These are phyloP conservation scores for Rubus parviflorus DNA, from an alignment of 306 rosid species.

Conservation along the genomic window DNA sequence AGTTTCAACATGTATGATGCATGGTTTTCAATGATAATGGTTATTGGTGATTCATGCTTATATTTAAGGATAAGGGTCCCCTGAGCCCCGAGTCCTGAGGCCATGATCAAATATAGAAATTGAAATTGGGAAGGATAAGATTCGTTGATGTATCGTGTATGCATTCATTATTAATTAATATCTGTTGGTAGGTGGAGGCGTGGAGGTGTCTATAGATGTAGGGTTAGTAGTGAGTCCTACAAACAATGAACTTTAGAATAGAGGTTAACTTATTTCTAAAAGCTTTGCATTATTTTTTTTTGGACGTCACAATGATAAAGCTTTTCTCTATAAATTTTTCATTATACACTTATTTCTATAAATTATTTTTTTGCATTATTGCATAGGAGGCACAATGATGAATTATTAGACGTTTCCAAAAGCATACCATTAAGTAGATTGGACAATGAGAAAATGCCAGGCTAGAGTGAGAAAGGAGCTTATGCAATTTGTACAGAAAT, in stretches of 20 bases:
- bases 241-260: constrained; percentile 1
- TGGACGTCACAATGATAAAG: no score
- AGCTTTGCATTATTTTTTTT: background rate
- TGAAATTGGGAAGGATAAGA: background rate
- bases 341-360: no score
- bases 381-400: background rate
- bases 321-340: no score
- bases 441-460: background rate
- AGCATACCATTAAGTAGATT: background rate
- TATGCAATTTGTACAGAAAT: background rate
- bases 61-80: background rate
- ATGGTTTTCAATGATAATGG: constrained; percentile 32
- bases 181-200: background rate
- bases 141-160: background rate
- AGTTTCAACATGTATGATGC: constrained; percentile 26
- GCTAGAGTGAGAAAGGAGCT: background rate
- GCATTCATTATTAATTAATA: background rate
- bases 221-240: background rate
- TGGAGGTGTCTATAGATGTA: background rate
- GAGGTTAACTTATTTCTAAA: background rate
- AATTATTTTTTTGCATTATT: background rate
- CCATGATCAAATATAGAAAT: background rate
- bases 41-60: constrained; percentile 29
- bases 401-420: background rate
- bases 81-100: no score